phyloP scores from a whole-genome alignment of 306 rosid genomes.

The Prunus fruticosa region DNA sequence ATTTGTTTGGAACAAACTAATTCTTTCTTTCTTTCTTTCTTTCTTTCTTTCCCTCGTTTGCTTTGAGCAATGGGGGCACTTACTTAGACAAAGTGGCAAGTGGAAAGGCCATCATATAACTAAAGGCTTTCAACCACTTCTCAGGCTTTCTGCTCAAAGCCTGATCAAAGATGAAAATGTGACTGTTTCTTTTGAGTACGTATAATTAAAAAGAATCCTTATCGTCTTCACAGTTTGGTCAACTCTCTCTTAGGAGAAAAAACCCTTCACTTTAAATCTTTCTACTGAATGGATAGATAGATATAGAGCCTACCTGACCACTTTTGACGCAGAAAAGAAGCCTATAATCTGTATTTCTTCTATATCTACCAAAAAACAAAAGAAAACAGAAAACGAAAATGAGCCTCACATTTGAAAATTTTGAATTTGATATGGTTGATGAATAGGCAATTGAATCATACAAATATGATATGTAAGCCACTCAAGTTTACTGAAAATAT shows the following conservation, averaged over 20 bases:
- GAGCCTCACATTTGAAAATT: background rate
- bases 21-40: background rate
- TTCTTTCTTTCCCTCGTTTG: background rate
- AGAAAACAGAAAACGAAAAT: background rate
- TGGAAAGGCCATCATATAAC: background rate
- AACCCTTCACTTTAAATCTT: background rate
- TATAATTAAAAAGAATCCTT: background rate
- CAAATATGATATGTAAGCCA: constrained; percentile 2
- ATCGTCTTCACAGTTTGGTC: constrained; percentile 18
- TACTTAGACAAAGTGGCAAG: background rate
- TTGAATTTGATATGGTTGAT: background rate
- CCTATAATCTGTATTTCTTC: background rate
- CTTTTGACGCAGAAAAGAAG: constrained; percentile 1
- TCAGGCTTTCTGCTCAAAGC: background rate
- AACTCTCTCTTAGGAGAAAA: constrained; percentile 18
- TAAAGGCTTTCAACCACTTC: background rate
- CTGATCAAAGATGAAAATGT: background rate
- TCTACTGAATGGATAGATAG: background rate
- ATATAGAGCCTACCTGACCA: background rate
- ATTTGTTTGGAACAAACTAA: too few relatives aligned
- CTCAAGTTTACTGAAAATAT: background rate
- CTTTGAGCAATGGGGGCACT: background rate
- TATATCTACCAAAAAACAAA: background rate
- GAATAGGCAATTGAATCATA: background rate
- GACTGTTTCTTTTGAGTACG: background rate